Base-by-base conservation (phyloP, 805 yeast species). In the Myxozyma lipomycoides region DNA sequence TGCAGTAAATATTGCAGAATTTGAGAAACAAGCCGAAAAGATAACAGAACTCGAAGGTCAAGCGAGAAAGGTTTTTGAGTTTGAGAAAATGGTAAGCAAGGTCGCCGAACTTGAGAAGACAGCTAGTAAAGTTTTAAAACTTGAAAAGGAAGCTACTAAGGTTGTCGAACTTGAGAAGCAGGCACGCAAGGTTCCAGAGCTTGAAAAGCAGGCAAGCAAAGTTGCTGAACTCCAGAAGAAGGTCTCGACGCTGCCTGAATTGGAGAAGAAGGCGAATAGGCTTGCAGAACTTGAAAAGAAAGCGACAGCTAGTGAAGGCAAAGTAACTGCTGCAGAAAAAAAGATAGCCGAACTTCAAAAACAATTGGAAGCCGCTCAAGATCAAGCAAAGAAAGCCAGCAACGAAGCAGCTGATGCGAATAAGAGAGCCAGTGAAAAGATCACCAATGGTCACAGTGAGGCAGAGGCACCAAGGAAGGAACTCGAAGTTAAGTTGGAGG, bases 401-500 rank as follows among this genome's bases (percentile, higher is more conserved):
- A 28, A 28, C 7, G 32, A 7, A 28, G 12, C 7, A 9, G 32
- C 12, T 9, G 12, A 7, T n/a, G 12, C 7, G 12, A 28, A 28
- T 12, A 28, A 28, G 12, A 12, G 12, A 28, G 12, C 7, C 12
- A 12, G 32, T 9, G 12, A 7, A 28, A 28, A 28, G 12, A 28
- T 28, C 12, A n/a, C n/a, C n/a, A n/a, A n/a, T n/a, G n/a, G n/a
- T n/a, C n/a, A n/a, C n/a, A n/a, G n/a, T n/a, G n/a, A n/a, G n/a
- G n/a, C n/a, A n/a, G 32, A 28, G 59, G 25, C 21, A 23, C 3
- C 12, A 7, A 28, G 12, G 26, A 53, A 35, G 40, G 59, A 1
- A 23, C 75, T 9, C 75, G 72, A 26, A 76, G 73, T 58, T 71
- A 78, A 6, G 66, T 69, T 15, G 15, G 83, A 79, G 52, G 71